A percentile compares a stretch with the other conserved stretches of the same genome.
Conservation (phyloP, 768 basidiomycete genomes). For the Psilocybe cyanescens region DNA sequence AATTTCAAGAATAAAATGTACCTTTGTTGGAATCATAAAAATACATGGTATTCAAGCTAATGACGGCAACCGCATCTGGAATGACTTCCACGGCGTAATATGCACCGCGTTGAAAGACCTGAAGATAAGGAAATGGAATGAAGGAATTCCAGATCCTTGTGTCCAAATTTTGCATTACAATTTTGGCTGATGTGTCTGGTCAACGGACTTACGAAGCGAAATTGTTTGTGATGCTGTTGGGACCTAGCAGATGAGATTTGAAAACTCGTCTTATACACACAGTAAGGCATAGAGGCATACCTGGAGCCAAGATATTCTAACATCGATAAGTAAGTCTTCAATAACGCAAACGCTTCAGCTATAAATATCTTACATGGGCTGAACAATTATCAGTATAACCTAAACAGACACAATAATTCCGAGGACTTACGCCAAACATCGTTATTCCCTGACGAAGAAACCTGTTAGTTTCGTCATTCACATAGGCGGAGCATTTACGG, state of each 20-base stretch:
- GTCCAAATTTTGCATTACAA: constrained; percentile 3
- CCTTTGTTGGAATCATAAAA: constrained; percentile 92
- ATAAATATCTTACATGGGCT: constrained; percentile 58
- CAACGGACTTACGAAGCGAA: constrained; percentile 61
- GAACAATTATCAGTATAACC: constrained; percentile 15
- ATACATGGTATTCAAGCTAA: constrained; percentile 90
- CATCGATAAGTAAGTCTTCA: constrained; percentile 5
- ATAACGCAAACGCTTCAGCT: constrained; percentile 4
- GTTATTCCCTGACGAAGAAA: constrained; percentile 69
- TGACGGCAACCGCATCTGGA: constrained; percentile 72
- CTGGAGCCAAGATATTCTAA: constrained; percentile 71
- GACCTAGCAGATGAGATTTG: constrained; percentile 42
- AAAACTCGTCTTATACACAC: not conserved
- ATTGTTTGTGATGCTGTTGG: constrained; percentile 69
- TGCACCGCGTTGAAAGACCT: constrained; percentile 87
- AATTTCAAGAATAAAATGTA: constrained; percentile 28
- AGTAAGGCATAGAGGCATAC: constrained; percentile 30
- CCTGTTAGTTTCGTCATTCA: not conserved
- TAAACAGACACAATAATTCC: constrained; percentile 13
- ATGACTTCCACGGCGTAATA: constrained; percentile 85
- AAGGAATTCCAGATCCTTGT: constrained; percentile 78
- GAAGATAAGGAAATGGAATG: constrained; percentile 77
- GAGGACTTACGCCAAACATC: constrained; percentile 81
- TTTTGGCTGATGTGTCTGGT: not conserved
- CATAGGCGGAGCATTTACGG: not conserved